Evolutionary conservation across 2,329 filamentous ascomycete genomes (phyloP).

Genomic region (Trichoderma sp.): DNA sequence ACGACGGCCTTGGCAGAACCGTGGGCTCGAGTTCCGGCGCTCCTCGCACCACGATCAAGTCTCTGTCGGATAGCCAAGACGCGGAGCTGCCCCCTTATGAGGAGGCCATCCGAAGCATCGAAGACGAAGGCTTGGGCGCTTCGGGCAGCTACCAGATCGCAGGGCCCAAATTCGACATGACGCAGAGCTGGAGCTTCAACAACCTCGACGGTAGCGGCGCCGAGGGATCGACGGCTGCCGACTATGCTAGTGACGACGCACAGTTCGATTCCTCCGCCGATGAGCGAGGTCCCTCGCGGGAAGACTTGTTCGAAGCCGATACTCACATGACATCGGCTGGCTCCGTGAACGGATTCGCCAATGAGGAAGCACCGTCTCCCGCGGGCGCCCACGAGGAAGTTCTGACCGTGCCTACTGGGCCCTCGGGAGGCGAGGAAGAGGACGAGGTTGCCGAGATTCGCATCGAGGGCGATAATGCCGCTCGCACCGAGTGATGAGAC

Average conservation of each 20-base stretch:
- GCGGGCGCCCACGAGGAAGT: constrained; percentile 39
- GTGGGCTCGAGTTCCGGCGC: neutral
- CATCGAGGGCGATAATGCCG: constrained; percentile 44
- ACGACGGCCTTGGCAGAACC: constrained; percentile 52
- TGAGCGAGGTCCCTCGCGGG: constrained; percentile 33
- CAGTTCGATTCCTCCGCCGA: constrained; percentile 48
- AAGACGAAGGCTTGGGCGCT: constrained; percentile 53
- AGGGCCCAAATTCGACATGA: constrained; percentile 39
- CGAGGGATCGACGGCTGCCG: constrained; percentile 41
- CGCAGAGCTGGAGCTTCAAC: constrained; percentile 53
- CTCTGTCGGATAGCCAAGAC: constrained; percentile 35
- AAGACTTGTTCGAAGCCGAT: constrained; percentile 37
- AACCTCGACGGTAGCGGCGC: constrained; percentile 40
- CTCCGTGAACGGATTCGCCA: constrained; percentile 21
- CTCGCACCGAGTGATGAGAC: constrained; percentile 2
- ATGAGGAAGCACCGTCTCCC: constrained; percentile 6
- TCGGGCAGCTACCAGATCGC: constrained; percentile 40
- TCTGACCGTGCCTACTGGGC: constrained; percentile 45
- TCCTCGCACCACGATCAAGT: constrained; percentile 36
- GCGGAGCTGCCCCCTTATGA: constrained; percentile 43
- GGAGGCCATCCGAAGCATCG: constrained; percentile 43
- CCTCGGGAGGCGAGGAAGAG: constrained; percentile 43
- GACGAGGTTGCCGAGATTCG: constrained; percentile 56
- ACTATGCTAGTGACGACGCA: constrained; percentile 48
- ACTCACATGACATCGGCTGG: constrained; percentile 37